These are phyloP conservation scores for Apophysomyces ossiformis DNA, from an alignment of 371 early-diverging fungal species.

Conservation along the genomic window DNA sequence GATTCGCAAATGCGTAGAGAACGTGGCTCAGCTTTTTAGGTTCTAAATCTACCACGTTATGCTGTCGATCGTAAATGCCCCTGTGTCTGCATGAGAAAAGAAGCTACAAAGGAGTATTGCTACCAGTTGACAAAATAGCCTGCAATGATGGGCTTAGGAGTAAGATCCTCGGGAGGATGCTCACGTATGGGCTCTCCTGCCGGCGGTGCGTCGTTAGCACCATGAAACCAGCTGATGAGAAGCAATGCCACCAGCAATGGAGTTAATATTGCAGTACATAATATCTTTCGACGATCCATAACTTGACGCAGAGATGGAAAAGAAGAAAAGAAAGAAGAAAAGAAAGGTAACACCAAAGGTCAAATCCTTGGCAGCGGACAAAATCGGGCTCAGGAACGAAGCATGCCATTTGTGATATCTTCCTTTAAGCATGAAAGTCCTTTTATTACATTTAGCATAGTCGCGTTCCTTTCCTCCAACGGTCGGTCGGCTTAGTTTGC, in stretches of 20 bases:
- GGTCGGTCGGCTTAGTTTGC: too few species aligned
- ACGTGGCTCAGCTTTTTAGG: conserved; percentile 73
- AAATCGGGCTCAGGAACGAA: conserved; percentile 9
- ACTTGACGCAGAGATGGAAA: background rate
- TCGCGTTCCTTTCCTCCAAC: background rate
- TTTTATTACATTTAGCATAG: background rate
- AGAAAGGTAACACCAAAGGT: conserved; percentile 4
- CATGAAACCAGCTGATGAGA: conserved; percentile 39
- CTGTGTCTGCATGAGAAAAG: conserved; percentile 28
- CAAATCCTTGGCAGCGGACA: background rate
- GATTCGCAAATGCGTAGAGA: conserved; percentile 90
- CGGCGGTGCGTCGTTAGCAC: conserved; percentile 8
- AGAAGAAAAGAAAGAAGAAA: conserved; percentile 5
- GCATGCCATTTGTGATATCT: background rate
- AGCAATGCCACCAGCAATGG: conserved; percentile 34
- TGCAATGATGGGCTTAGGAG: conserved; percentile 32
- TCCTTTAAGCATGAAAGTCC: background rate
- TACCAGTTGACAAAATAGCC: conserved; percentile 48
- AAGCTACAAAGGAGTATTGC: background rate
- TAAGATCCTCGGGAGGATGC: conserved; percentile 3
- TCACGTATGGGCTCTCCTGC: conserved; percentile 14
- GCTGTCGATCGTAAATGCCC: conserved; percentile 76
- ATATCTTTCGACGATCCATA: background rate
- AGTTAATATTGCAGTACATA: conserved; percentile 14
- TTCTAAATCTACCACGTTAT: conserved; percentile 62